Conservation (phyloP, 495 filamentous ascomycete genomes). For the Tuber microsphaerosporum region DNA sequence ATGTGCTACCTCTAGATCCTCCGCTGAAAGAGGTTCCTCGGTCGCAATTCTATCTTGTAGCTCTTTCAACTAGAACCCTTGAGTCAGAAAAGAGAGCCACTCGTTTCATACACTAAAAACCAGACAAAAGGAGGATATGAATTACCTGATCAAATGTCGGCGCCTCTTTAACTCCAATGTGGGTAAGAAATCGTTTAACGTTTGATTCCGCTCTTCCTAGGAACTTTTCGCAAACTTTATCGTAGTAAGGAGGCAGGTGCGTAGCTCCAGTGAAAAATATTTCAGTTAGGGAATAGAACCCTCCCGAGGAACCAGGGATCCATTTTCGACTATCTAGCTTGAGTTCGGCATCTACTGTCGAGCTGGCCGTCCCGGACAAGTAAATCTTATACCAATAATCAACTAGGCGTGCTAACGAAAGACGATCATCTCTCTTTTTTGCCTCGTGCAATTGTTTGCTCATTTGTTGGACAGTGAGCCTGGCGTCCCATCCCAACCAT, state of each 20-base stretch:
- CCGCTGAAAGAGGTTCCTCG: constrained; percentile 5
- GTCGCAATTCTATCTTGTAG: constrained; percentile 29
- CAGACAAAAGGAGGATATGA: not conserved
- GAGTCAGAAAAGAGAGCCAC: not conserved
- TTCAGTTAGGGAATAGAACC: constrained; percentile 20
- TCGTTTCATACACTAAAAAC: not conserved
- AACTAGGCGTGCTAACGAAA: constrained; percentile 3
- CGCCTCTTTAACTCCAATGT: constrained; percentile 15
- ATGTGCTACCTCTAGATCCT: constrained; percentile 24
- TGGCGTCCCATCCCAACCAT: constrained; percentile 23
- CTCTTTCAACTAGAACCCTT: constrained; percentile 16
- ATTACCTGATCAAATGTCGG: constrained; percentile 32
- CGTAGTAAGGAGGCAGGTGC: constrained; percentile 21
- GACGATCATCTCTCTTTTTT: constrained; percentile 1
- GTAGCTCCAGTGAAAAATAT: constrained; percentile 22
- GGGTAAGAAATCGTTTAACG: constrained; percentile 1
- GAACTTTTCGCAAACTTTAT: constrained; percentile 12
- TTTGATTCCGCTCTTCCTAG: not conserved
- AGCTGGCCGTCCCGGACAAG: not conserved
- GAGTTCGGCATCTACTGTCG: not conserved
- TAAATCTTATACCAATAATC: not conserved
- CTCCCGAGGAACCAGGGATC: constrained; percentile 23
- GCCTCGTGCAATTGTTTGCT: constrained; percentile 17
- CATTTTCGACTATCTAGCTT: constrained; percentile 19
- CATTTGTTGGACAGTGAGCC: not conserved